A percentile compares a stretch with the other conserved stretches of the same genome.
phyloP scores from a whole-genome alignment of 2,329 filamentous ascomycete genomes.

The Pseudocercospora crystallina region DNA sequence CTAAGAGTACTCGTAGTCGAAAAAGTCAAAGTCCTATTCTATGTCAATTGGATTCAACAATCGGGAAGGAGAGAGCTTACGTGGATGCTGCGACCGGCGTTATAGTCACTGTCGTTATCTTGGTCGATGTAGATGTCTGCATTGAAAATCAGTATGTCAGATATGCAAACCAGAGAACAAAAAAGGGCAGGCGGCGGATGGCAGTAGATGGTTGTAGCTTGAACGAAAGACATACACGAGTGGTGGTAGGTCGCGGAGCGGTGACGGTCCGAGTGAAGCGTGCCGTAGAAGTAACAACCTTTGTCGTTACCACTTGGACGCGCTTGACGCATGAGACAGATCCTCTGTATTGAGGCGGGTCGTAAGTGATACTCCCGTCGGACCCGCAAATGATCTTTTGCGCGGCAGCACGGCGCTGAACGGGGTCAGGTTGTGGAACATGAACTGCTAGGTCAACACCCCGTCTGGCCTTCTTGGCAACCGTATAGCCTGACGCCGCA shows the following conservation, averaged over 20 bases:
- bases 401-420: constrained; percentile 5
- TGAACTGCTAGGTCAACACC: background rate
- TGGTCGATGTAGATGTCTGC: constrained; percentile 10
- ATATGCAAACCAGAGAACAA: too few species aligned
- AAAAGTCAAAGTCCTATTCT: constrained; percentile 2
- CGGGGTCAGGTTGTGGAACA: background rate
- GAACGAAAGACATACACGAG: background rate
- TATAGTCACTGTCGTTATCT: constrained; percentile 10
- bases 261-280: constrained; percentile 11
- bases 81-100: constrained; percentile 12
- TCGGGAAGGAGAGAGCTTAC: too few species aligned
- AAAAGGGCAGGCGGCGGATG: too few species aligned
- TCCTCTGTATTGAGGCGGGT: constrained; percentile 16
- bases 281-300: constrained; percentile 11
- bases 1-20: constrained; percentile 12
- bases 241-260: constrained; percentile 11
- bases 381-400: constrained; percentile 15
- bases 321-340: constrained; percentile 14
- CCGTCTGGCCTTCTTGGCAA: constrained; percentile 6
- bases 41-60: too few species aligned
- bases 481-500: constrained; percentile 9
- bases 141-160: background rate
- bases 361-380: constrained; percentile 15
- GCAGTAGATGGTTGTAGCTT: too few species aligned
- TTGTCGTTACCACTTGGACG: constrained; percentile 13